Base-by-base conservation (phyloP, 2,329 filamentous ascomycete species). In the Ceratocystis huliohia region DNA sequence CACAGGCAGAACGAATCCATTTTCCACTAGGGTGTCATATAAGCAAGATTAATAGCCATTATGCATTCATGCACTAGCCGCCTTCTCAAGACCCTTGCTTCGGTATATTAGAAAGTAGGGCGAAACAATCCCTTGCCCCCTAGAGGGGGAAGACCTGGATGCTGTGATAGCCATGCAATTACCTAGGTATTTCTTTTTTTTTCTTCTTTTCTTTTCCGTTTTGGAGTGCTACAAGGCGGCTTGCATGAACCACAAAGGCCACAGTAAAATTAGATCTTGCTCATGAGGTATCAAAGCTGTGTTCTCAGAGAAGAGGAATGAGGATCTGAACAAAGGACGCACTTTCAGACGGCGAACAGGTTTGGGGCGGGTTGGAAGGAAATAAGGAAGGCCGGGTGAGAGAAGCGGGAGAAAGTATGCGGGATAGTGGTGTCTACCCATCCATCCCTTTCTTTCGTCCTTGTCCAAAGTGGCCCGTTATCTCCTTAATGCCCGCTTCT, bases 1-100 rank as follows among this genome's bases (percentile, higher is more conserved):
- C 53, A 57, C 25, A 57, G 22, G 30, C 4, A 33, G 13, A 57
- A 17, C 22, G 30, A 13, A 57, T 57, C 22, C 2, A 17, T 17
- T 22, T 57, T 13, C 15, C 53, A 59, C 53, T 30, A 20, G 53
- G 28, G 28, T 59, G 53, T 59, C 53, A 63, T 63, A 62, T 62
- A 17, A 33, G 44, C 46, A 63, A 63, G 25, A 63, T 63, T 63
- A 63, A 63, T 10, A 6, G 46, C 20, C 46, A 28, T 63, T 53
- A 63, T 63, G 61, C 61, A 53, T 63, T 63, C 61, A 63, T 63
- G 61, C 61, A 46, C 46, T 53, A 63, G 30, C 61, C 45, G 61
- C 25, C 41, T 41, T 37, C 28, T 30, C 53, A 59, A 59, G 53
- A 30, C 28, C 53, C 13, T 41, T 59, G 53, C 37, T 59, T 59